These are phyloP conservation scores for Solanum infundibuliforme DNA, from an alignment of 257 asterid genomes.

Conservation along the genomic window DNA sequence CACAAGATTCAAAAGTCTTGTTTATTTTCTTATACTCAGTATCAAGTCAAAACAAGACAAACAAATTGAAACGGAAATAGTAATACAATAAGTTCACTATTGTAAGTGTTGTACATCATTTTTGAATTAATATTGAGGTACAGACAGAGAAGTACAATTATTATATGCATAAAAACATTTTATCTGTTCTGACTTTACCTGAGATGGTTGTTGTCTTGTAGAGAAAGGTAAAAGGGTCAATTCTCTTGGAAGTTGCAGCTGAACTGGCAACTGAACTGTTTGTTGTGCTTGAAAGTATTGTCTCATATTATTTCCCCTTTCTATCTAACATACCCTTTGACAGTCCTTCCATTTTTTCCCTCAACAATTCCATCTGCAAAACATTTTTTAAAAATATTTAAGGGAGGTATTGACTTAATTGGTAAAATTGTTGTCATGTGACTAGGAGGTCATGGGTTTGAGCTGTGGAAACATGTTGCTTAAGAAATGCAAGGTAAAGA, in stretches of 20 bases:
- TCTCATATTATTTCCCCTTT: constrained; percentile 39
- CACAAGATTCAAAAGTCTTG: too few species aligned
- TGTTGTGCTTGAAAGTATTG: constrained; percentile 27
- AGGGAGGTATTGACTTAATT: too few species aligned
- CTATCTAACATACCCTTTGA: constrained; percentile 38
- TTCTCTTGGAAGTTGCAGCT: constrained; percentile 54
- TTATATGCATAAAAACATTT: background rate
- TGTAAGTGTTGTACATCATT: background rate
- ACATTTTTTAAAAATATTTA: background rate
- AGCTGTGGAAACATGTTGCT: background rate
- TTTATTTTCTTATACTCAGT: too few species aligned
- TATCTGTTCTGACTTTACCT: constrained; percentile 12
- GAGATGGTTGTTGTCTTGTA: constrained; percentile 19
- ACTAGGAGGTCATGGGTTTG: background rate
- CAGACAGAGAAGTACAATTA: constrained; percentile 5
- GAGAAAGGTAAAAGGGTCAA: constrained; percentile 19
- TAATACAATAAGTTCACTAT: background rate
- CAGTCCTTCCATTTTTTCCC: constrained; percentile 37
- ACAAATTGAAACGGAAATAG: too few species aligned
- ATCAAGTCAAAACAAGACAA: too few species aligned
- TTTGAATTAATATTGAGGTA: constrained; percentile 1
- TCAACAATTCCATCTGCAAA: constrained; percentile 27
- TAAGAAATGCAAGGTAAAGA: too few species aligned
- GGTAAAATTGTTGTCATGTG: background rate
- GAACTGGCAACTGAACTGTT: constrained; percentile 48